Percentiles rank a stretch among this genome's conserved stretches.
Evolutionary conservation across 1,139 yeast species (phyloP).

Genomic region (Ogataea hybrid): DNA sequence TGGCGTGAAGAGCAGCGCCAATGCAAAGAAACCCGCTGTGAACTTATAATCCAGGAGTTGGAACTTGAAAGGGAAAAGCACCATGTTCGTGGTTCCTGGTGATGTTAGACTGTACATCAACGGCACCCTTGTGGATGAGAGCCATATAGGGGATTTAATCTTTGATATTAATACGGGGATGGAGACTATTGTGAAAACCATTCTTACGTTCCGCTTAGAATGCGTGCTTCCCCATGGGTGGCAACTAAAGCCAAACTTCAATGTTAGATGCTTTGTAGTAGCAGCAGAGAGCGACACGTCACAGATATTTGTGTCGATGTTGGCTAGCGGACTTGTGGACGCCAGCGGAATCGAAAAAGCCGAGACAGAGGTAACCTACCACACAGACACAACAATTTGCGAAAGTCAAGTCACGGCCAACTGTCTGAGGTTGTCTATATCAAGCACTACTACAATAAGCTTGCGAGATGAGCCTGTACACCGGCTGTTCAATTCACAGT

Average conservation of each 20-base stretch:
- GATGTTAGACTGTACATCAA: constrained; percentile 8
- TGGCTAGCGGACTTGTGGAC: constrained; percentile 11
- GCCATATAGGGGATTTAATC: constrained; percentile 9
- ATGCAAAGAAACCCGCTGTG: constrained; percentile 4
- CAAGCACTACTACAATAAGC: constrained; percentile 9
- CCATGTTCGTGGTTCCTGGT: constrained; percentile 4
- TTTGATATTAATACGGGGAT: constrained; percentile 9
- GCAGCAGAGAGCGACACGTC: constrained; percentile 9
- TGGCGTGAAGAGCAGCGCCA: constrained; percentile 10
- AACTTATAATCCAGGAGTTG: constrained; percentile 4
- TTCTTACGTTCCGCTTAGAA: constrained; percentile 9
- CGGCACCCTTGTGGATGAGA: constrained; percentile 2
- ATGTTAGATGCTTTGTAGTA: constrained; percentile 10
- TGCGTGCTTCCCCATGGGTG: constrained; percentile 10
- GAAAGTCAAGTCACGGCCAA: constrained; percentile 1
- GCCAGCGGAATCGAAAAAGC: constrained; percentile 10
- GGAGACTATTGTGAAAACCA: constrained; percentile 1
- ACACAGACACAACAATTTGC: constrained; percentile 12
- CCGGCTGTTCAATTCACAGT: constrained; percentile 8
- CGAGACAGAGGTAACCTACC: constrained; percentile 9
- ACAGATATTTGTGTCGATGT: constrained; percentile 14
- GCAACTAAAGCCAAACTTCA: constrained; percentile 9
- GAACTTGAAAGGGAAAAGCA: constrained; percentile 8
- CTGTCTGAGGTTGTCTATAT: constrained; percentile 3
- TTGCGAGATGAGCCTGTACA: constrained; percentile 5